Evolutionary conservation across 2,329 filamentous ascomycete genomes (phyloP), one percentile per base, ranked within the genome.

Genomic region (Aspergillus awamori): DNA sequence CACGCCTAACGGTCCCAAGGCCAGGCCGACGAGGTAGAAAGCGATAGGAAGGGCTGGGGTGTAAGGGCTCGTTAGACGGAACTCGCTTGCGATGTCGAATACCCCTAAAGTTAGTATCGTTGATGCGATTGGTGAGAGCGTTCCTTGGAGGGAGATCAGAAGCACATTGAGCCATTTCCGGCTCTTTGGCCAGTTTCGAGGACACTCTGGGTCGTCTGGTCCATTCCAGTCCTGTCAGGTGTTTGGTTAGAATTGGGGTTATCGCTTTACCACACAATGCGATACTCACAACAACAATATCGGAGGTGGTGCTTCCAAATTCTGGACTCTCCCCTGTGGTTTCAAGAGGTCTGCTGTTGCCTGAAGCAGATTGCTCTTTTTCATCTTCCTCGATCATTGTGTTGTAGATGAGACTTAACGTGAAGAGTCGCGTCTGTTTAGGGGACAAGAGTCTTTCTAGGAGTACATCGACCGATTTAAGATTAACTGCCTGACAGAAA

Each of bases 251-350:
- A 20, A 15, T 0, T 24, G n/a, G 0, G 8, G 3, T 10, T 11
- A 2, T 13, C 20, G 20, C 20, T 11, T 45, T 10, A 6, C 10
- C 8, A 1, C 1, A 6, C 0, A 13, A 24, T 2, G 10, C 0
- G 11, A 4, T 7, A 45, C 41, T 45, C 22, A 45, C 41, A 8
- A 45, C 41, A 45, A 45, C 20, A 13, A 13, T n/a, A 7, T 45
- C 5, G 0, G 2, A 2, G 20, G 20, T 7, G 2, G 41, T 24
- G 2, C 20, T 8, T 24, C 2, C 5, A 7, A 7, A 11, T 2
- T 11, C 5, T 2, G 20, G 5, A 10, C 10, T 4, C 24, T 24
- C 15, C 2, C 24, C 20, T 1, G 11, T 13, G 41, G 41, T 22
- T 2, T 13, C 1, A 3, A 6, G 10, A 1, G 41, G 20, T 1